phyloP scores from a whole-genome alignment of 257 asterid species.

The Rehmannia glutinosa region DNA sequence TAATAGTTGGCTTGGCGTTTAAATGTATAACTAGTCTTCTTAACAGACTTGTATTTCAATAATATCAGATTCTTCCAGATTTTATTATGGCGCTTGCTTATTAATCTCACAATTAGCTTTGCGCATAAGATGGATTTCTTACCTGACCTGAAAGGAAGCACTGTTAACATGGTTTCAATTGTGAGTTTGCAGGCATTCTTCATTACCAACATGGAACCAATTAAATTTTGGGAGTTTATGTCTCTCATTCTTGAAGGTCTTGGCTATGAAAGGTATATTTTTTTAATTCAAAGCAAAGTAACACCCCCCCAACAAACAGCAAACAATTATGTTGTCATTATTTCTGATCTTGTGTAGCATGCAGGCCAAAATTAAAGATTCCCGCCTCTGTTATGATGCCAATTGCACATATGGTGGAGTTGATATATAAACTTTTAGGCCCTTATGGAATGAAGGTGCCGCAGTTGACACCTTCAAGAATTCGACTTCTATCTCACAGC shows the following conservation, averaged over 20 bases:
- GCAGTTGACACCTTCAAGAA: conserved; percentile 93
- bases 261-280: conserved; percentile 80
- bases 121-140: conserved; percentile 4
- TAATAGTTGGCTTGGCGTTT: background rate
- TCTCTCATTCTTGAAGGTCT: conserved; percentile 92
- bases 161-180: conserved; percentile 17
- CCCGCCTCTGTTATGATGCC: conserved; percentile 89
- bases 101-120: background rate
- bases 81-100: background rate
- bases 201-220: conserved; percentile 80
- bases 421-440: conserved; percentile 57
- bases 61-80: background rate
- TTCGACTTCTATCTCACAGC: conserved; percentile 81
- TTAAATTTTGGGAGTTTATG: conserved; percentile 94
- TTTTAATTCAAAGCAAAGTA: conserved; percentile 8
- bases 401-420: conserved; percentile 82
- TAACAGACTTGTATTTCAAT: too few relatives aligned
- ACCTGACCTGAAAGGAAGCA: conserved; percentile 5
- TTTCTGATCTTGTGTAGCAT: conserved; percentile 52
- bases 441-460: conserved; percentile 98
- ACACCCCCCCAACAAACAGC: background rate
- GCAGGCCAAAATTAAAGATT: conserved; percentile 91
- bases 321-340: conserved; percentile 26
- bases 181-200: conserved; percentile 88
- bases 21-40: too few relatives aligned